Base-by-base conservation (phyloP, 2,329 filamentous ascomycete species). In the Fusarium miscanthi region DNA sequence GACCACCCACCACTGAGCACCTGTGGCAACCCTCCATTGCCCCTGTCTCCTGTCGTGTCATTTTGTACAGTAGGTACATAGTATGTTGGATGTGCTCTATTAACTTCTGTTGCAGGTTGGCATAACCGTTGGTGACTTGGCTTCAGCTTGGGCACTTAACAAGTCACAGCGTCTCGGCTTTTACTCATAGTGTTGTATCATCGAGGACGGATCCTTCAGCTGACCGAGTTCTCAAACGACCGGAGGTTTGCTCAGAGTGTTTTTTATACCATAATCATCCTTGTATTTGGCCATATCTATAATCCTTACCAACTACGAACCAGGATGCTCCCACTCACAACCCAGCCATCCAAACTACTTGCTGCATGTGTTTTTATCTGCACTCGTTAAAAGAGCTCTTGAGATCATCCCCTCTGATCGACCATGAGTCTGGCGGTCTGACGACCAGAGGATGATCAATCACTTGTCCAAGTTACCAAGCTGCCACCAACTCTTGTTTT, bases 371-470 rank as follows among this genome's bases (percentile, higher is more conserved):
- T 53, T 33, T 40, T 37, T 57, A 35, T 56, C 38, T n/a, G 35
- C 25, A 42, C 37, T 51, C 27, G 25, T 31, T 48, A 31, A 33
- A 33, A 66, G 38, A 51, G 19, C 40, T 21, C 53, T 63, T 40
- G 40, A 45, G 65, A 68, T 69, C 63, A 56, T 66, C 69, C 43
- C 43, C 46, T 67, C 51, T 61, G 69, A 72, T 73, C 69, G 57
- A 23, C 69, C 64, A 69, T 30, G 38, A 59, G 52, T 59, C 31
- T 70, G 65, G 69, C 65, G 69, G 69, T 73, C 70, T 67, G 68
- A 51, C 61, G 52, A 54, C 40, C 21, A 19, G 25, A 67, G 43
- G 70, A 66, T 33, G 70, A 73, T 73, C 70, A 70, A 63, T 58
- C 52, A 46, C 53, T 49, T 40, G 25, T 23, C 30, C 19, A 27